A percentile compares a stretch with the other conserved stretches of the same genome.
Evolutionary conservation across 1,139 yeast species (phyloP).

Genomic region (Pneumocystis oryctolagi): DNA sequence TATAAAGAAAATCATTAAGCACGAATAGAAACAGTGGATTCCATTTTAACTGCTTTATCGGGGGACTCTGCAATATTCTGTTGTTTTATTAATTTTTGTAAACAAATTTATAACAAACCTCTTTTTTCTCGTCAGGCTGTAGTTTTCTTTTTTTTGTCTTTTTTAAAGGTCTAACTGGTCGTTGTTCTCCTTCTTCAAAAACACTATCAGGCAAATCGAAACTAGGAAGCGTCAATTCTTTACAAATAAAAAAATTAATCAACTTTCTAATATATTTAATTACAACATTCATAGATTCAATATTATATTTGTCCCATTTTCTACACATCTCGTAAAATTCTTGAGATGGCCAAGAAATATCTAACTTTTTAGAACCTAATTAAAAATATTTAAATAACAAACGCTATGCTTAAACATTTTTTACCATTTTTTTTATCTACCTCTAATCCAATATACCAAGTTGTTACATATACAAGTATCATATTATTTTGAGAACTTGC

Average conservation of each 20-base stretch:
- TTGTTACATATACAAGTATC: conserved; percentile 45
- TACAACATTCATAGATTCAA: conserved; percentile 39
- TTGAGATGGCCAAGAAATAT: conserved; percentile 79
- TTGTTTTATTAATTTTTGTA: not conserved
- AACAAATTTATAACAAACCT: not conserved
- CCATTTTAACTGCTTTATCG: not conserved
- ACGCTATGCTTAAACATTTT: not conserved
- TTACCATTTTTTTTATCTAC: conserved; percentile 34
- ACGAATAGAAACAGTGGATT: not conserved
- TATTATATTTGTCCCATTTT: conserved; percentile 52
- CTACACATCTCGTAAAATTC: conserved; percentile 75
- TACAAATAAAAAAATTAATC: conserved; percentile 8
- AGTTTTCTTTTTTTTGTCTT: conserved; percentile 25
- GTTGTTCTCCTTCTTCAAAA: conserved; percentile 57
- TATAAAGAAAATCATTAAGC: not conserved
- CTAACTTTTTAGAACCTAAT: conserved; percentile 38
- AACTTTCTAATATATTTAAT: conserved; percentile 61
- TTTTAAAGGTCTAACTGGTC: conserved; percentile 47
- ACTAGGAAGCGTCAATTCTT: conserved; percentile 14
- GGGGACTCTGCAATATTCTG: not conserved
- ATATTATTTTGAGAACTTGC: conserved; percentile 22
- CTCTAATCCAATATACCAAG: conserved; percentile 66
- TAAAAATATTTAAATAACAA: not conserved
- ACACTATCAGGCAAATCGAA: conserved; percentile 77
- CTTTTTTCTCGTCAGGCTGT: not conserved